These are phyloP conservation scores for Adansonia rubrostipa DNA, from an alignment of 441 rosid genomes.

Conservation along the genomic window DNA sequence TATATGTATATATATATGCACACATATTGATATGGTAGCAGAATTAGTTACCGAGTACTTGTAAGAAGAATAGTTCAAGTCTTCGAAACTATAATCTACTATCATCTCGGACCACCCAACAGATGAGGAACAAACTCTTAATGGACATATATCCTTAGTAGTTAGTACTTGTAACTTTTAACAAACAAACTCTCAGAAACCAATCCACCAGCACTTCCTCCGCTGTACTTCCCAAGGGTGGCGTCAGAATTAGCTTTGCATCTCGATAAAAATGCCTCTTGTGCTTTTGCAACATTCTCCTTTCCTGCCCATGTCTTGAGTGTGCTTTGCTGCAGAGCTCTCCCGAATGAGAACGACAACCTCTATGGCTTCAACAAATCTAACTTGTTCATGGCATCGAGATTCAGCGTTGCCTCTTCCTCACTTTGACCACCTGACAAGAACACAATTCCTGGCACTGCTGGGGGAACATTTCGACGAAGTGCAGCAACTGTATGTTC, in stretches of 20 bases:
- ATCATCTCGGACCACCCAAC: too few relatives aligned
- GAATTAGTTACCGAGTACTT: too few relatives aligned
- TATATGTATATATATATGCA: too few relatives aligned
- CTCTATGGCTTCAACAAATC: slow-evolving; percentile 85
- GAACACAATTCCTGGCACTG: slow-evolving; percentile 88
- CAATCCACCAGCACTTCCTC: slow-evolving; percentile 53
- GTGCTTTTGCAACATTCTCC: slow-evolving; percentile 77
- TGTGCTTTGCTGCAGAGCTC: slow-evolving; percentile 96
- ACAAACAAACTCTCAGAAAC: slow-evolving; percentile 85
- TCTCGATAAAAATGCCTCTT: slow-evolving; percentile 64
- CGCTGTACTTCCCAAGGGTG: slow-evolving; percentile 71
- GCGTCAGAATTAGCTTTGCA: slow-evolving; percentile 91
- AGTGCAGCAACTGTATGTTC: slow-evolving; percentile 73
- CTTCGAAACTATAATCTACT: background rate
- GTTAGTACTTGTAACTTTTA: slow-evolving; percentile 81
- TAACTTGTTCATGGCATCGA: slow-evolving; percentile 87
- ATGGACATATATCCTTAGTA: background rate
- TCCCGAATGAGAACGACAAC: slow-evolving; percentile 88
- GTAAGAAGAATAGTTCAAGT: too few relatives aligned
- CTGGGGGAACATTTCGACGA: slow-evolving; percentile 85
- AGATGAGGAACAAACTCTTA: background rate
- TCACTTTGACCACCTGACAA: slow-evolving; percentile 93
- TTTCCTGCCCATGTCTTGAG: slow-evolving; percentile 91
- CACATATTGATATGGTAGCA: too few relatives aligned
- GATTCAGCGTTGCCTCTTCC: slow-evolving; percentile 82